These are phyloP conservation scores for Phytopythium cucurbitacearum DNA, from an alignment of 352 stramenopile species.

Conservation along the genomic window DNA sequence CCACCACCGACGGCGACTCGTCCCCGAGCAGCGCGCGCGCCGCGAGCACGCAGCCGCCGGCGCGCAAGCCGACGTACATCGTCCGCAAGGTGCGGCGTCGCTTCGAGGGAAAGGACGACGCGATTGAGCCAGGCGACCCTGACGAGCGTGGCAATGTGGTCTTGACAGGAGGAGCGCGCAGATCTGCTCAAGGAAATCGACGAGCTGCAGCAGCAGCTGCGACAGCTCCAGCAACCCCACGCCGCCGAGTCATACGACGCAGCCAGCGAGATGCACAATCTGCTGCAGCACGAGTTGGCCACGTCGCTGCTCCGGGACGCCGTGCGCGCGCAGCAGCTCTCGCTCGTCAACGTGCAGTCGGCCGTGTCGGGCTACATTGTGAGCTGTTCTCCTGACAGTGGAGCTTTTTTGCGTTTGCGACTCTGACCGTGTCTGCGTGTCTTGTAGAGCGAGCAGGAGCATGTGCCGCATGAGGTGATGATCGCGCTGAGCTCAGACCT, in stretches of 20 bases:
- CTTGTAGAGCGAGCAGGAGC: constrained; percentile 23
- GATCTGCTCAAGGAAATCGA: constrained; percentile 20
- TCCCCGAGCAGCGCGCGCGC: no score
- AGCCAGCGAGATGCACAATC: constrained; percentile 8
- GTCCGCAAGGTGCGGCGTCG: constrained; percentile 12
- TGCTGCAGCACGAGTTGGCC: not conserved
- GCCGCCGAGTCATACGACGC: constrained; percentile 7
- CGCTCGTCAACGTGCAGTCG: constrained; percentile 27
- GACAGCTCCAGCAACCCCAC: constrained; percentile 15
- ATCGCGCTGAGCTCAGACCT: constrained; percentile 34
- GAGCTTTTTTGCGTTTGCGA: not conserved
- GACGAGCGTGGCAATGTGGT: not conserved
- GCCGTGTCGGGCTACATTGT: constrained; percentile 25
- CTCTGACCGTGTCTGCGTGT: not conserved
- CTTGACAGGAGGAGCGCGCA: constrained; percentile 24
- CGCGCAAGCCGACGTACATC: constrained; percentile 16
- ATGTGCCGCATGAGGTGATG: constrained; percentile 33
- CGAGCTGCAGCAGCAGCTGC: constrained; percentile 19
- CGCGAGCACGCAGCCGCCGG: no score
- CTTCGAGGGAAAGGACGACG: constrained; percentile 7
- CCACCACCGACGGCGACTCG: no score
- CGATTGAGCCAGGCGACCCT: constrained; percentile 3
- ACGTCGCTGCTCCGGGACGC: constrained; percentile 8
- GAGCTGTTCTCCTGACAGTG: not conserved
- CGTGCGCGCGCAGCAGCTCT: constrained; percentile 18